Percentiles rank a stretch among this genome's conserved stretches.
Evolutionary conservation across 192 early-diverging fungal genomes (phyloP).

Genomic region (Podila epigama): DNA sequence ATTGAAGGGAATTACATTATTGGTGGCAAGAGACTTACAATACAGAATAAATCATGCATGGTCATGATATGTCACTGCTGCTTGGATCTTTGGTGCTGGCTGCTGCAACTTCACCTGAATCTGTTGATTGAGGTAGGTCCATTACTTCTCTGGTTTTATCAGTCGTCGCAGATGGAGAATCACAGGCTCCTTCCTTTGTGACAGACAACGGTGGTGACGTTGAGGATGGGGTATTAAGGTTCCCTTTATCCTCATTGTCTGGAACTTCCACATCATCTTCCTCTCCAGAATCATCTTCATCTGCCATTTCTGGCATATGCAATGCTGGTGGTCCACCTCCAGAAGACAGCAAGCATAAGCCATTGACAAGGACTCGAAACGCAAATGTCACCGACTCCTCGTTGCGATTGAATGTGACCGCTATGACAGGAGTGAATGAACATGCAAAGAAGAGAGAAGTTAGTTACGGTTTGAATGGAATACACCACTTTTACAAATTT

Average conservation of each 20-base stretch:
- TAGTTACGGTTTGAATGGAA: not conserved
- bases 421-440: not conserved
- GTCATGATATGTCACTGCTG: not conserved
- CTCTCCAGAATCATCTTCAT: slow-evolving; percentile 38
- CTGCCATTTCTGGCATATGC: slow-evolving; percentile 45
- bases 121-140: no score
- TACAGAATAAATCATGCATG: not conserved
- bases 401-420: slow-evolving; percentile 18
- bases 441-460: not conserved
- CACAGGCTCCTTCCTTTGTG: not conserved
- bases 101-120: no score
- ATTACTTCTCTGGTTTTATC: no score
- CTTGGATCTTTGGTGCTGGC: not conserved
- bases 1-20: not conserved
- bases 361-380: slow-evolving; percentile 38
- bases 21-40: not conserved
- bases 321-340: slow-evolving; percentile 42
- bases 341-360: slow-evolving; percentile 28
- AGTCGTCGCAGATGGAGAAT: no score
- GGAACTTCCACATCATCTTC: slow-evolving; percentile 23
- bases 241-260: slow-evolving; percentile 27
- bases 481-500: not conserved
- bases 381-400: slow-evolving; percentile 30
- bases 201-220: not conserved
- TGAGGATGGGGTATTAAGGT: no score